Evolutionary conservation across 495 filamentous ascomycete genomes (phyloP), one percentile per base, ranked within the genome.

Genomic region (Penicillium odoratum): DNA sequence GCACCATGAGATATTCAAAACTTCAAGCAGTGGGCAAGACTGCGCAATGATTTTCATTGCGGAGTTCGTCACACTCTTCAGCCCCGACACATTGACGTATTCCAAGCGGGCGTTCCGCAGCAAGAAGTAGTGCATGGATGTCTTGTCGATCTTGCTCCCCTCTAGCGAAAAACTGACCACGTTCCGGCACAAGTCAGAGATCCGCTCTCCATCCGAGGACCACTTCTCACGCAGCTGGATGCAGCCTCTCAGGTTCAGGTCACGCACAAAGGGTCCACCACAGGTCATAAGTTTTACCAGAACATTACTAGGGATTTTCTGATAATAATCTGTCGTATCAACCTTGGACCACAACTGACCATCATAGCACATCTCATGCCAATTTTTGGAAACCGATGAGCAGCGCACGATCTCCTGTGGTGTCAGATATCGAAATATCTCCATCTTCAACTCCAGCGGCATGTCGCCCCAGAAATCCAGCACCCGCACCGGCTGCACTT

Each of bases 1-100:
- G 70, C 94, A 98, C 91, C 94, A 98, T 1, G 90, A 93, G 3
- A 98, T 81, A 65, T 97, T 94, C 57, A 98, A 80, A 53, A 79
- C 80, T 68, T 95, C 86, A 30, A 98, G 77, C 42, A 85, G 85
- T 1, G 88, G 88, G 60, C 94, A 98, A 11, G 88, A 87, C 29
- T 89, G 80, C 3, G 91, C 86, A 55, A 98, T 88, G 57, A 96
- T 92, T 61, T 88, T 91, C 83, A 93, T 90, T 7, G 93, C 87
- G 13, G 83, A 84, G 66, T 97, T 97, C 16, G 84, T 93, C 28
- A 96, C 89, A 2, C 85, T 85, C 3, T 81, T 72, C 60, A 97
- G 78, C 0, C 92, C 92, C 3, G 89, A 88, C 15, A 98, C 72
- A 66, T 98, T 97, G 61, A 98, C 78, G 59, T 90, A 86, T 43